Conservation (phyloP, 2,329 filamentous ascomycete species). For the Chaetothyriales sp. region DNA sequence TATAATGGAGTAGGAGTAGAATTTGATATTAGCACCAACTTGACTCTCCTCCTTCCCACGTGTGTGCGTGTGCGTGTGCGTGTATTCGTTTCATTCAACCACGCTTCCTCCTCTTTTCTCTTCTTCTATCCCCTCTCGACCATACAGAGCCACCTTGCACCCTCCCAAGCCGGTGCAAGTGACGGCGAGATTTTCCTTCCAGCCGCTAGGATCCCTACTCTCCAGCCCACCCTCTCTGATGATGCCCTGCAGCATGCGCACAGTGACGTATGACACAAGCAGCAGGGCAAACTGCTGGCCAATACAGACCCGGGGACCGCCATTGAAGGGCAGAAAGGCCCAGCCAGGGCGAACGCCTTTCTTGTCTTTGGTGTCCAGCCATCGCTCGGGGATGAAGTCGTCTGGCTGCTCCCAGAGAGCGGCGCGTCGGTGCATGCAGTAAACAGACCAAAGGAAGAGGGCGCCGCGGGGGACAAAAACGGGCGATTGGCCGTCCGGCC, state of each 20-base stretch:
- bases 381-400: background rate
- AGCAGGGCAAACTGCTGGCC: conserved; percentile 21
- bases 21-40: too few species aligned
- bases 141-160: background rate
- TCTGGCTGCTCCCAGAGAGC: background rate
- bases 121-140: too few species aligned
- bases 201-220: background rate
- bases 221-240: conserved; percentile 3
- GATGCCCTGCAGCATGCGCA: conserved; percentile 18
- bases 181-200: background rate
- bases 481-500: background rate
- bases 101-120: too few species aligned
- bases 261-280: conserved; percentile 15
- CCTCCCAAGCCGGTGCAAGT: background rate
- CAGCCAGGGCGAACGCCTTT: background rate
- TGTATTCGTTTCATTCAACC: too few species aligned
- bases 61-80: too few species aligned
- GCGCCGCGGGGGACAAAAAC: background rate
- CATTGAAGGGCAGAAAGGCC: conserved; percentile 20
- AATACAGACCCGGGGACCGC: conserved; percentile 19
- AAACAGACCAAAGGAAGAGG: background rate
- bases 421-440: background rate
- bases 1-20: too few species aligned
- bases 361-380: background rate
- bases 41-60: too few species aligned